Evolutionary conservation across 2,329 filamentous ascomycete species (phyloP), one percentile per base, ranked within the genome.

Genomic region (Macrophomina tecta): DNA sequence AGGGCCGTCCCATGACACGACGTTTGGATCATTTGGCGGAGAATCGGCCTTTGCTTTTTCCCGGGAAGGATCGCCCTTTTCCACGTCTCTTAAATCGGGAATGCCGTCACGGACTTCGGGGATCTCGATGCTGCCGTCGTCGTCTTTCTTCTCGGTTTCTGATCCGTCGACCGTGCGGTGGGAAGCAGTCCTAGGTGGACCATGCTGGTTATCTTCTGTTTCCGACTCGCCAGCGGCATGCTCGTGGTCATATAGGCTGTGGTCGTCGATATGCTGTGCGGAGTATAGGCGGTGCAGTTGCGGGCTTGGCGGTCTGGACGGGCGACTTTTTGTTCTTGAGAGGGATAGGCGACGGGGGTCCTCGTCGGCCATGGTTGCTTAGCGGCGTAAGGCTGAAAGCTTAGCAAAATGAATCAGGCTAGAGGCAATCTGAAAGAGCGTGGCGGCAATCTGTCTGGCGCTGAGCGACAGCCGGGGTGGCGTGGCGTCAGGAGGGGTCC

Each of bases 1-100:
- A 4, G 80, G 79, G 1, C 80, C 78, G 67, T 82, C 80, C 81
- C 81, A 84, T 0, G 77, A 78, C 58, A 78, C 77, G 30, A 78
- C 68, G 60, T 78, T 76, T 0, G 75, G 73, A 64, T 79, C 76
- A 64, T 70, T 74, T 9, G 16, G 32, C 28, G 72, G 51, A n/a
- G 74, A 74, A 2, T 65, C 68, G 5, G 72, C 72, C 48, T 72
- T 61, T 73, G 72, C 68, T 74, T 75, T 68, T 76, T 71, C 34
- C 77, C 55, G 23, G 68, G 23, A n/a, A 11, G 58, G 51, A 36
- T 60, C 32, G 23, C 63, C 56, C 3, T 69, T 72, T 68, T 78
- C 75, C 11, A 76, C 69, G 55, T 78, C 75, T 48, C 70, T 69
- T 61, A 78, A 74, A 45, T 75, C 69, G 23, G 73, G 71, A 16